Percentiles rank a stretch among this genome's conserved stretches.
Conservation (phyloP, 108 stramenopile species). For the Nannochloropsis gaditana region DNA sequence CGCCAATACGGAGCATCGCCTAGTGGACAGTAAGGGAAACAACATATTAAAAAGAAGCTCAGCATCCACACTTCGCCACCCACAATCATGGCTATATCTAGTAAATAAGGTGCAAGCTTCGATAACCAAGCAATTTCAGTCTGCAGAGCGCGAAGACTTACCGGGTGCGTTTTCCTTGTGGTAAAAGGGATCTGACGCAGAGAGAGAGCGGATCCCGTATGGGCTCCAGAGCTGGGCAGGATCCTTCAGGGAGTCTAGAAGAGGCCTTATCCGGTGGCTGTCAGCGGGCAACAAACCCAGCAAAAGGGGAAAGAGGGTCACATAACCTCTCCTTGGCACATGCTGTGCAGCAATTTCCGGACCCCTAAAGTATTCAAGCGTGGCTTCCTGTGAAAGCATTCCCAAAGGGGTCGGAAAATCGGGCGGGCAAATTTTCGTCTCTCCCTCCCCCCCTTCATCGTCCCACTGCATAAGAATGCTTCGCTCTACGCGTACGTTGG, state of each 20-base stretch:
- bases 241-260: constrained; percentile 35
- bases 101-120: too few relatives aligned
- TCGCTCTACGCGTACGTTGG: constrained; percentile 31
- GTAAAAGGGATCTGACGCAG: constrained; percentile 44
- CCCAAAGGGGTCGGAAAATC: neutral
- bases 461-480: constrained; percentile 24
- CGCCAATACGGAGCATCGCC: constrained; percentile 60
- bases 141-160: neutral
- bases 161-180: constrained; percentile 45
- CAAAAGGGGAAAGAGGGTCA: constrained; percentile 51
- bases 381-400: neutral
- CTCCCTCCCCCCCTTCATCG: neutral
- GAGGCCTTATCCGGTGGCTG: constrained; percentile 33
- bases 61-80: too few relatives aligned
- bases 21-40: neutral
- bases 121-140: too few relatives aligned
- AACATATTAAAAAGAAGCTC: neutral
- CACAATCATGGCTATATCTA: too few relatives aligned
- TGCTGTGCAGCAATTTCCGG: neutral
- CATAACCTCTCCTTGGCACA: constrained; percentile 37
- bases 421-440: neutral
- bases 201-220: constrained; percentile 53
- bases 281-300: constrained; percentile 49
- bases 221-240: constrained; percentile 51
- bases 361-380: neutral